phyloP scores from a whole-genome alignment of 139 green algal species.

The Tetraselmis striata region DNA sequence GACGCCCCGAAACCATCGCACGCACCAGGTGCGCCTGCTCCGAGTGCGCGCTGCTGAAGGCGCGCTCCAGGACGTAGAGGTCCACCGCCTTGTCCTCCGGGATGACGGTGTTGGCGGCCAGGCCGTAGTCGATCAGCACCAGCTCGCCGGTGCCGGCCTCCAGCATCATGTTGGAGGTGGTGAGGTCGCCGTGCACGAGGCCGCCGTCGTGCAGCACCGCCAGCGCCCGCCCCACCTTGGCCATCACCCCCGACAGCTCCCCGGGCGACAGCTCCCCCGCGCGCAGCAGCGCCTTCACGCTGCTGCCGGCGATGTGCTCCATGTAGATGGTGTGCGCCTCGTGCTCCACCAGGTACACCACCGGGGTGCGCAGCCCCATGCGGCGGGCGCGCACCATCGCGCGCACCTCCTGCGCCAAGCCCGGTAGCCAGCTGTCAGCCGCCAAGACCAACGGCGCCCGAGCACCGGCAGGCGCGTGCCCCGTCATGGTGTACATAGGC shows the following conservation, averaged over 20 bases:
- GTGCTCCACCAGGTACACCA: slow-evolving; percentile 60
- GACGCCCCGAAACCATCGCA: not conserved
- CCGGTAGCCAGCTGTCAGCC: no score
- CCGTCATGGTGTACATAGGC: no score
- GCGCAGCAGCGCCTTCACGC: slow-evolving; percentile 54
- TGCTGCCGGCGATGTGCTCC: slow-evolving; percentile 52
- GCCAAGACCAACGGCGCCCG: no score
- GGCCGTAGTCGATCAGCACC: slow-evolving; percentile 86
- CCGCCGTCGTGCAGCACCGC: slow-evolving; percentile 81
- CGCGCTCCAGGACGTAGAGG: slow-evolving; percentile 84
- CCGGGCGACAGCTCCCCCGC: slow-evolving; percentile 3
- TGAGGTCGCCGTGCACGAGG: slow-evolving; percentile 87
- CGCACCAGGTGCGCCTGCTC: slow-evolving; percentile 21
- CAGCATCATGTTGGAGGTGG: slow-evolving; percentile 82
- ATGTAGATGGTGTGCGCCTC: slow-evolving; percentile 50
- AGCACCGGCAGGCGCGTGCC: no score
- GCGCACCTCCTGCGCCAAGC: slow-evolving; percentile 49
- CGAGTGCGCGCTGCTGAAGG: slow-evolving; percentile 65
- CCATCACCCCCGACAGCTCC: slow-evolving; percentile 34
- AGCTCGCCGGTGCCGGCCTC: slow-evolving; percentile 22
- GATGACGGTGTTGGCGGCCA: slow-evolving; percentile 61
- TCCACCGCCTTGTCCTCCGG: slow-evolving; percentile 81
- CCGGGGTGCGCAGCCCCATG: slow-evolving; percentile 57
- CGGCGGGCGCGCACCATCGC: slow-evolving; percentile 58
- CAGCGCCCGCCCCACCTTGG: slow-evolving; percentile 53